A percentile compares a stretch with the other conserved stretches of the same genome.
These are phyloP conservation scores for Aphanomyces stellatus DNA, from an alignment of 352 stramenopile species.

Conservation along the genomic window DNA sequence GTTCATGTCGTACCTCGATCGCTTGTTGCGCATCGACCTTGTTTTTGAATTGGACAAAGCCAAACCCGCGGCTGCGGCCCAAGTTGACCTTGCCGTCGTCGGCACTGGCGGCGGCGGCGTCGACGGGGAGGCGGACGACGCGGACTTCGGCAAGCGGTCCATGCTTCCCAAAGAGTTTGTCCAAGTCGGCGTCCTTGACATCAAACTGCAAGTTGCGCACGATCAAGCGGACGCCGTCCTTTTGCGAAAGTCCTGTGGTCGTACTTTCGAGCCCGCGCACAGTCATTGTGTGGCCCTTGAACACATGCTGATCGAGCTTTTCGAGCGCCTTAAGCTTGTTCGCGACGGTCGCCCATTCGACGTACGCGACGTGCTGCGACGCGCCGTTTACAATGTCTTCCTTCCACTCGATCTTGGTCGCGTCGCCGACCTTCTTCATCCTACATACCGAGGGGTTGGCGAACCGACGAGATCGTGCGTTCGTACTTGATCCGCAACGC, in stretches of 20 bases:
- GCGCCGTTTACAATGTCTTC: slow-evolving; percentile 33
- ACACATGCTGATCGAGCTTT: slow-evolving; percentile 79
- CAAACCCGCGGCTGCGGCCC: slow-evolving; percentile 68
- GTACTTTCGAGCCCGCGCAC: slow-evolving; percentile 23
- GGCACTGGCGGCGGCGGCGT: slow-evolving; percentile 28
- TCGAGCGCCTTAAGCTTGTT: slow-evolving; percentile 43
- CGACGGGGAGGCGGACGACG: slow-evolving; percentile 66
- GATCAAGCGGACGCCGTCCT: slow-evolving; percentile 63
- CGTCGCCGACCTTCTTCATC: slow-evolving; percentile 56
- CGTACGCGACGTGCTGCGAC: slow-evolving; percentile 30
- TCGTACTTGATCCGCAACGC: slow-evolving; percentile 56
- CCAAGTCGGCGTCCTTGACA: slow-evolving; percentile 58
- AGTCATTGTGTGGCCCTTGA: slow-evolving; percentile 67
- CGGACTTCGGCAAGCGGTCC: slow-evolving; percentile 58
- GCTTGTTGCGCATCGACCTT: slow-evolving; percentile 44
- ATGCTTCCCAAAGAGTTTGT: slow-evolving; percentile 56
- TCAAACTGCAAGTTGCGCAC: slow-evolving; percentile 80
- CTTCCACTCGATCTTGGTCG: slow-evolving; percentile 51
- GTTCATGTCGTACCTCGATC: slow-evolving; percentile 29
- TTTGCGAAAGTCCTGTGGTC: slow-evolving; percentile 8
- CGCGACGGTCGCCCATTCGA: slow-evolving; percentile 48
- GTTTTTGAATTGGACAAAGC: slow-evolving; percentile 76
- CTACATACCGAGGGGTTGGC: neutral
- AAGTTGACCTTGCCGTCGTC: slow-evolving; percentile 26
- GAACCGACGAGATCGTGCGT: neutral